Base-by-base conservation (phyloP, 176 grass and related monocot genomes). In the Musa itinerans region DNA sequence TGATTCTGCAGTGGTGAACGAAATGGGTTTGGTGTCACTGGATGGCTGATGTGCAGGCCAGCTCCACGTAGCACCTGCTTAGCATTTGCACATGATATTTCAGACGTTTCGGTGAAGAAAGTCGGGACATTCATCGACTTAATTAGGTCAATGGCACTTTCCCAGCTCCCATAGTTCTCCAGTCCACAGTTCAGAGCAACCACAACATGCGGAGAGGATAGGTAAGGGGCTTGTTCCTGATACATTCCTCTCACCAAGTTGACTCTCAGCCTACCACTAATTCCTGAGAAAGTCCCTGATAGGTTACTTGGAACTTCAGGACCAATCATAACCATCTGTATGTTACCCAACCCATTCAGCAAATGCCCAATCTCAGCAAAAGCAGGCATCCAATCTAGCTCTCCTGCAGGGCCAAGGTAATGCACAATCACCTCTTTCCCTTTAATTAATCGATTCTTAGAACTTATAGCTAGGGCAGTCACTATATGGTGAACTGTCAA, bases 401-500 rank as follows among this genome's bases (percentile, higher is more conserved):
- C 83, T 51, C n/a, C 83, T 54, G 79, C 73, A 15, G 83, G 83
- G 10, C 83, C 83, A 48, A 86, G 74, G 52, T 86, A 86, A 76
- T 86, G 83, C 56, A 86, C 78, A 68, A 78, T 74, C 48, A 86
- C 79, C 21, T 81, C 83, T 66, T 86, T 86, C 65, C 83, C 79
- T 67, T 86, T 81, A 14, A 81, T 57, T 62, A 86, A 66, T 11
- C 72, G 74, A 49, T 78, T 86, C 68, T 86, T 86, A 14, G 79
- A 72, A 63, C 67, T 86, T 68, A 81, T 78, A 58, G 64, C 73
- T 56, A 84, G 76, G 12, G 66, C 51, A 7, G 83, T 86, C 9
- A 81, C n/a, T 73, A 86, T 86, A 65, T 81, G 73, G 75, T 86
- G 71, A 24, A 86, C 74, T 15, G 83, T 86, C 63, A 86, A 81